phyloP scores from a whole-genome alignment of 2,329 filamentous ascomycete genomes.

The Escovopsis sp. region DNA sequence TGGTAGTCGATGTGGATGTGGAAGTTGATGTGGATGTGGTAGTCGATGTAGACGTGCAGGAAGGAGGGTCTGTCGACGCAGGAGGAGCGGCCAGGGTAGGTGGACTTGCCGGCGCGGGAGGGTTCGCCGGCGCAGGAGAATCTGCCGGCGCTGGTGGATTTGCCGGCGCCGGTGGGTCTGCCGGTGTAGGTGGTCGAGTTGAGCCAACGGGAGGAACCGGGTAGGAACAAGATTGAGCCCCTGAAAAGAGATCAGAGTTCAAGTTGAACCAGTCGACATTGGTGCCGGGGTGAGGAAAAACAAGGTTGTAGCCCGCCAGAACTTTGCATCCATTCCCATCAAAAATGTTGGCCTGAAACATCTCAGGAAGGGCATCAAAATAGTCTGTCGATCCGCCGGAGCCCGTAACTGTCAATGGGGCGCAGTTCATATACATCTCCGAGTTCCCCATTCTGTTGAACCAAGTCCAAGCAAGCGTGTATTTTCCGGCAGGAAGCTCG shows the following conservation, averaged over 20 bases:
- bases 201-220: background rate
- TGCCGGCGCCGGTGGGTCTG: no score
- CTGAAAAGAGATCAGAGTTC: conserved; percentile 16
- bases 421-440: conserved; percentile 98
- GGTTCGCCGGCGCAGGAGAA: no score
- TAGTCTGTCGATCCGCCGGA: conserved; percentile 31
- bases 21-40: no score
- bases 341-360: conserved; percentile 54
- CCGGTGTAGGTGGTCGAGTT: background rate
- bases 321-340: conserved; percentile 35
- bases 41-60: no score
- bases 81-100: no score
- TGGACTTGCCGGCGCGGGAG: no score
- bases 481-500: conserved; percentile 58
- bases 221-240: background rate
- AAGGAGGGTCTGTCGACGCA: no score
- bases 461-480: conserved; percentile 85
- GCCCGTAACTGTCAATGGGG: conserved; percentile 51
- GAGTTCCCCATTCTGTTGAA: conserved; percentile 85
- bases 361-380: conserved; percentile 48
- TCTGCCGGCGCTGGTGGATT: no score
- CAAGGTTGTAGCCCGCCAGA: conserved; percentile 30
- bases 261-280: conserved; percentile 34
- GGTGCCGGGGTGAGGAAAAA: conserved; percentile 47
- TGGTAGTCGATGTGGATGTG: no score